Evolutionary conservation across 1,284 basidiomycete species (phyloP).

Genomic region (Acaromyces ingoldii): DNA sequence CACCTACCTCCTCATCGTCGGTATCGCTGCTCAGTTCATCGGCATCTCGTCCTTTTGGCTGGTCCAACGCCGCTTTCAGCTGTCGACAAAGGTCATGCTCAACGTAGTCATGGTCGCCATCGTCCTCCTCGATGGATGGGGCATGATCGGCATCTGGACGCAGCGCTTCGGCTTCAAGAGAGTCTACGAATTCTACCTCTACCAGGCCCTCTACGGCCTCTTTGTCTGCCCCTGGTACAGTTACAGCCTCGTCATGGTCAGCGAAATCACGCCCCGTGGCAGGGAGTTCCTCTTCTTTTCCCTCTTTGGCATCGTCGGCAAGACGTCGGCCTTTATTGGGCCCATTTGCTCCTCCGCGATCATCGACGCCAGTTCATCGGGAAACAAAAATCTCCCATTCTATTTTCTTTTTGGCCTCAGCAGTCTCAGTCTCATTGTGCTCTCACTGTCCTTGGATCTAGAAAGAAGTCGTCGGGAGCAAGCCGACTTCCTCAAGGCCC

Average conservation of each 20-base stretch:
- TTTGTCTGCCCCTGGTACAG: constrained; percentile 84
- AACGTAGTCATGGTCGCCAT: constrained; percentile 70
- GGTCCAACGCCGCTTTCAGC: constrained; percentile 69
- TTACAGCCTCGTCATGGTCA: constrained; percentile 78
- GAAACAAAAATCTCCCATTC: too few species aligned
- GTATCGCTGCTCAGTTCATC: constrained; percentile 67
- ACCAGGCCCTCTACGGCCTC: constrained; percentile 15
- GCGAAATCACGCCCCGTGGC: constrained; percentile 67
- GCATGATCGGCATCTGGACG: constrained; percentile 79
- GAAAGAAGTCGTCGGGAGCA: too few species aligned
- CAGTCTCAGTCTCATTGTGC: too few species aligned
- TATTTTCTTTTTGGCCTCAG: too few species aligned
- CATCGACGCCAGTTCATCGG: too few species aligned
- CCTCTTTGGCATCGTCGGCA: constrained; percentile 64
- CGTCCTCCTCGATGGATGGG: constrained; percentile 74
- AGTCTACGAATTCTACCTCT: constrained; percentile 13
- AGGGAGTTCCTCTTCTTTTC: constrained; percentile 66
- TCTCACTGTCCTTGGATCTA: too few species aligned
- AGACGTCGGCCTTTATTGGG: too few species aligned
- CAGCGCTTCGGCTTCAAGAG: constrained; percentile 59
- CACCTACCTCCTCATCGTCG: constrained; percentile 69
- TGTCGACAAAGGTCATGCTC: constrained; percentile 63
- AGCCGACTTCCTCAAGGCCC: too few species aligned
- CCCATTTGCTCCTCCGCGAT: too few species aligned
- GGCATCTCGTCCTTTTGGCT: constrained; percentile 68